phyloP scores from a whole-genome alignment of 2,329 filamentous ascomycete species.

The Aureobasidium vineae region DNA sequence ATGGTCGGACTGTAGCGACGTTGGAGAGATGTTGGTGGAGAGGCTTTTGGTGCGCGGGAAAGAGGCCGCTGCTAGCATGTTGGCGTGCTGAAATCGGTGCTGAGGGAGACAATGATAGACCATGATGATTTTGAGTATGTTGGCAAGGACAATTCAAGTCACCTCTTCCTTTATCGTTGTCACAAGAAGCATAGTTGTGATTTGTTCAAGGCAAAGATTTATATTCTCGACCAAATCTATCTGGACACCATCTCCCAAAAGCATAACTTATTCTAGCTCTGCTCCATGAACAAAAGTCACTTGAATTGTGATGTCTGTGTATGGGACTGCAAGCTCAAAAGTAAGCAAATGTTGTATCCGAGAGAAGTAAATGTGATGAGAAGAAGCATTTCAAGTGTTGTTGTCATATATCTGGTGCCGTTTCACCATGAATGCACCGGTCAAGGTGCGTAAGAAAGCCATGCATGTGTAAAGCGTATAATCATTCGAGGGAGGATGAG shows the following conservation, averaged over 20 bases:
- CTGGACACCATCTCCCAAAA: neutral
- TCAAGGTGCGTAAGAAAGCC: slow-evolving; percentile 74
- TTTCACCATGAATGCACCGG: slow-evolving; percentile 51
- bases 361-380: neutral
- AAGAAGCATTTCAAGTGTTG: neutral
- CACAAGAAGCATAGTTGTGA: neutral
- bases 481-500: slow-evolving; percentile 58
- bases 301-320: neutral
- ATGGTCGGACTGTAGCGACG: neutral
- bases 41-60: neutral
- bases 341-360: neutral
- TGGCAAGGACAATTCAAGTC: neutral
- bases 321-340: neutral
- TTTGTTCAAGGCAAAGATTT: neutral
- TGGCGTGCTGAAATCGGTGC: too few relatives aligned
- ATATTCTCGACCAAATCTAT: neutral
- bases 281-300: neutral
- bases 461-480: slow-evolving; percentile 83
- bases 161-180: neutral
- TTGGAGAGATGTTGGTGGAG: neutral
- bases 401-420: slow-evolving; percentile 49
- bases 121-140: neutral
- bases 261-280: neutral
- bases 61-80: neutral
- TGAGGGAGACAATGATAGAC: neutral